Conservation (phyloP, 768 basidiomycete species). For the Trametes gibbosa region DNA sequence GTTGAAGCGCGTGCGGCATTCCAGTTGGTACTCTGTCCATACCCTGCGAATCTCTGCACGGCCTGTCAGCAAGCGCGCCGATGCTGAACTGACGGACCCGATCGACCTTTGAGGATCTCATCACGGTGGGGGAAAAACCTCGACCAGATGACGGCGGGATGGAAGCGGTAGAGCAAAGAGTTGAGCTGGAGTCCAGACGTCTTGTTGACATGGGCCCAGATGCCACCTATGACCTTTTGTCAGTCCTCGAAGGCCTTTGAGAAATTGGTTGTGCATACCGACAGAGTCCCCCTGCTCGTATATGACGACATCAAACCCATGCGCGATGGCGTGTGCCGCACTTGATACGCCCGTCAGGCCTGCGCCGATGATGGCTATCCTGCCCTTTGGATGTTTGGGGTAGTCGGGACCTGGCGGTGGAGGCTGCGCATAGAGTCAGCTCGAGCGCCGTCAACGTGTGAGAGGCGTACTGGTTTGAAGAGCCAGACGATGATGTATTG, state of each 20-base stretch:
- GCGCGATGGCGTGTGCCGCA: conserved; percentile 48
- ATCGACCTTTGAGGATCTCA: conserved; percentile 45
- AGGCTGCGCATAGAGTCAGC: not conserved
- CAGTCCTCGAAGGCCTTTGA: not conserved
- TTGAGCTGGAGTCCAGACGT: conserved; percentile 51
- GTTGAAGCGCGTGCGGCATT: conserved; percentile 42
- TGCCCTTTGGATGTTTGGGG: conserved; percentile 27
- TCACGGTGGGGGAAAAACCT: conserved; percentile 45
- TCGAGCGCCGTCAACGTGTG: too few relatives aligned
- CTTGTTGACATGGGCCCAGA: conserved; percentile 52
- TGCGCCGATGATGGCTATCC: conserved; percentile 50
- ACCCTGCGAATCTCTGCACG: conserved; percentile 27
- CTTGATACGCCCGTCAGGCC: conserved; percentile 53
- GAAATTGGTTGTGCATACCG: conserved; percentile 17
- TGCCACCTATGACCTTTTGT: conserved; percentile 36
- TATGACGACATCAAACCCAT: conserved; percentile 52
- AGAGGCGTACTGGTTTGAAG: conserved; percentile 39
- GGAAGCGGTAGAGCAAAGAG: conserved; percentile 50
- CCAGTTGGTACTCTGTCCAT: conserved; percentile 51
- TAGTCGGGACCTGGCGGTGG: conserved; percentile 22
- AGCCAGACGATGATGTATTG: conserved; percentile 38
- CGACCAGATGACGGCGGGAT: conserved; percentile 44
- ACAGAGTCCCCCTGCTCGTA: conserved; percentile 35
- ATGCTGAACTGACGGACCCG: not conserved
- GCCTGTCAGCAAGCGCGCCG: not conserved